Base-by-base conservation (phyloP, 2,329 filamentous ascomycete genomes). In the Periglandula ipomoeae region DNA sequence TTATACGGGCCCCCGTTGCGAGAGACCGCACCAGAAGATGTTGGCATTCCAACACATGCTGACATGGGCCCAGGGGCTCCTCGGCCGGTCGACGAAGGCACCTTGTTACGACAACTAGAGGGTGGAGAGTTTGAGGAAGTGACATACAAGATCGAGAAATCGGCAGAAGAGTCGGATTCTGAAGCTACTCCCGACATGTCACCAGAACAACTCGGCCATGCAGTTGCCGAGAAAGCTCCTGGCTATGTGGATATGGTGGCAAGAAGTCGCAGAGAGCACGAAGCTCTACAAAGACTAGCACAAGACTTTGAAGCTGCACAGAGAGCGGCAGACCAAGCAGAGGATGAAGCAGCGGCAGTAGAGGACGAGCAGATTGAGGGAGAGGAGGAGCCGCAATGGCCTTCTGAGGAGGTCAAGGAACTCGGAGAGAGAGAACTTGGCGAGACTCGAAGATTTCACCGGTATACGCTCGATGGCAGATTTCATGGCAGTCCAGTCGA, bases 1-100 rank as follows among this genome's bases (percentile, higher is more conserved):
- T 69, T 95, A 15, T 96, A 93, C 63, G 91, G 90, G 1, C 73
- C 82, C 30, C 88, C 89, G 2, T 62, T 87, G 52, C 74, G 82
- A 38, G 74, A 78, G 46, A 84, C 79, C 2, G 65, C 60, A 7
- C 73, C 77, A 1, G 81, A 83, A 50, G 79, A 85, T 63, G 72
- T 81, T 4, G 80, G 67, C 23, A 75, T 70, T 52, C 67, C 70
- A 52, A 68, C 50, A 44, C 65, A 61, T 56, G 67, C 61, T 23
- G 65, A 69, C 38, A 66, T 69, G 64, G 60, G 56, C 2, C 39
- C 55, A 2, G 52, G 53, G 17, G 6, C 49, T 6, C 27, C 55
- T 19, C 56, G 53, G 13, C 50, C 56, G 6, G 53, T 54, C 8
- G 46, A 68, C 66, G 56, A 72, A 70, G 57, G 63, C 2, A 61